phyloP scores from a whole-genome alignment of 2,329 filamentous ascomycete genomes.

The Paramyrothecium sp. region DNA sequence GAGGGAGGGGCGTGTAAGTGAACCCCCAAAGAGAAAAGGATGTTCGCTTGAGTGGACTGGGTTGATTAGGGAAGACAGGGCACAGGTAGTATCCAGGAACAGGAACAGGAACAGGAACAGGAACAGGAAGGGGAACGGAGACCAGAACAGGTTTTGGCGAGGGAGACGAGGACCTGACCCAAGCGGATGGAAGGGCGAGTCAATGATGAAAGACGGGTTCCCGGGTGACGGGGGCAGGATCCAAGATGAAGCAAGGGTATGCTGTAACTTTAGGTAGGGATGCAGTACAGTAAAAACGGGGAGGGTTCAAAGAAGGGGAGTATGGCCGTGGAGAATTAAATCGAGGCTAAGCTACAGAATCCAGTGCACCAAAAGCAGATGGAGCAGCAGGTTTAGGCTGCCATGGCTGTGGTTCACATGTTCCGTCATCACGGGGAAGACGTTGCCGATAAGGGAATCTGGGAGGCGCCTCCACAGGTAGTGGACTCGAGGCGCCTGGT shows the following conservation, averaged over 20 bases:
- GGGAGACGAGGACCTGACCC: background rate
- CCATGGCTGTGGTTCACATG: background rate
- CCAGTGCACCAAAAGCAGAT: too few species aligned
- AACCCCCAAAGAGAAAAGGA: constrained; percentile 34
- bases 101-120: background rate
- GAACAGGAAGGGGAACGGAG: background rate
- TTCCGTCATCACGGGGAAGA: background rate
- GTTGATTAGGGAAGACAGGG: constrained; percentile 8
- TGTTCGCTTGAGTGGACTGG: constrained; percentile 33
- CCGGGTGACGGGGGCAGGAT: background rate
- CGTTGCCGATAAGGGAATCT: background rate
- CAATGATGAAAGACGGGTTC: background rate
- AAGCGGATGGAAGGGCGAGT: background rate
- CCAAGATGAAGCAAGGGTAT: background rate
- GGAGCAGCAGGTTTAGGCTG: background rate
- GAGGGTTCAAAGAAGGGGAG: too few species aligned
- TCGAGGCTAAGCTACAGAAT: too few species aligned
- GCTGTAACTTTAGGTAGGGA: too few species aligned
- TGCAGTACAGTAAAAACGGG: too few species aligned
- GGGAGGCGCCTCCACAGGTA: background rate
- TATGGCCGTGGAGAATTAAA: too few species aligned
- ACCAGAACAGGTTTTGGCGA: background rate
- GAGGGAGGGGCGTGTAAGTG: background rate
- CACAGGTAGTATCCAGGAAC: background rate
- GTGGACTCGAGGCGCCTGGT: too few species aligned